A percentile compares a stretch with the other conserved stretches of the same genome.
Conservation (phyloP, 345 rosid genomes). For the Euphorbia lathyris region DNA sequence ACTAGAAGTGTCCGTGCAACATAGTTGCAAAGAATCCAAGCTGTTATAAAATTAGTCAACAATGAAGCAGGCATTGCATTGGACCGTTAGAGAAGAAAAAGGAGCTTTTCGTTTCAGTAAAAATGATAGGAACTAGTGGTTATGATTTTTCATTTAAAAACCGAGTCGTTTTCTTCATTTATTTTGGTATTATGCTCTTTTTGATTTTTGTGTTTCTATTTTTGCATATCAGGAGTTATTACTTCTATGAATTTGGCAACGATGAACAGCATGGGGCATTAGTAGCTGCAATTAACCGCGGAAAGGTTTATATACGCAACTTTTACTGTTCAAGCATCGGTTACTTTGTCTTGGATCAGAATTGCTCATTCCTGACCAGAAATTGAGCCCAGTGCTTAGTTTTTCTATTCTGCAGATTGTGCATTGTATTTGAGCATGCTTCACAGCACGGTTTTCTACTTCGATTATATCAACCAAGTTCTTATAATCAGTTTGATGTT, state of each 20-base stretch:
- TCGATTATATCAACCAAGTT: background rate
- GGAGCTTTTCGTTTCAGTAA: background rate
- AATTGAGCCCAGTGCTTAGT: background rate
- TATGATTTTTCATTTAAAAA: background rate
- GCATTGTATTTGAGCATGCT: background rate
- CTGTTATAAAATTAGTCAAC: background rate
- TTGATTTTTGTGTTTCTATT: constrained; percentile 12
- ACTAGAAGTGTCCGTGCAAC: too few relatives aligned
- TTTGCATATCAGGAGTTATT: constrained; percentile 63
- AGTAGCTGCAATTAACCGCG: constrained; percentile 66
- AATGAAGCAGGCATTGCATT: background rate
- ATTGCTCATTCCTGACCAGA: background rate
- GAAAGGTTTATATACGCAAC: constrained; percentile 54
- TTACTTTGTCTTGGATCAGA: background rate
- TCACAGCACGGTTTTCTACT: background rate
- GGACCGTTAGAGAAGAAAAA: background rate
- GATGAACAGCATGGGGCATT: constrained; percentile 69
- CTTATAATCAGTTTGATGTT: background rate
- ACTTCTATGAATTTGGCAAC: constrained; percentile 85
- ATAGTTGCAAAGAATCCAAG: background rate
- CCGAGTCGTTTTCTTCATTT: background rate
- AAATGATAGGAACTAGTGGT: background rate
- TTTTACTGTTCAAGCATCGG: background rate
- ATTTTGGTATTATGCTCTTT: constrained; percentile 1
- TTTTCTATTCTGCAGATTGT: background rate